Base-by-base conservation (phyloP, 1,139 yeast species). In the Saccharomyces hybrid region DNA sequence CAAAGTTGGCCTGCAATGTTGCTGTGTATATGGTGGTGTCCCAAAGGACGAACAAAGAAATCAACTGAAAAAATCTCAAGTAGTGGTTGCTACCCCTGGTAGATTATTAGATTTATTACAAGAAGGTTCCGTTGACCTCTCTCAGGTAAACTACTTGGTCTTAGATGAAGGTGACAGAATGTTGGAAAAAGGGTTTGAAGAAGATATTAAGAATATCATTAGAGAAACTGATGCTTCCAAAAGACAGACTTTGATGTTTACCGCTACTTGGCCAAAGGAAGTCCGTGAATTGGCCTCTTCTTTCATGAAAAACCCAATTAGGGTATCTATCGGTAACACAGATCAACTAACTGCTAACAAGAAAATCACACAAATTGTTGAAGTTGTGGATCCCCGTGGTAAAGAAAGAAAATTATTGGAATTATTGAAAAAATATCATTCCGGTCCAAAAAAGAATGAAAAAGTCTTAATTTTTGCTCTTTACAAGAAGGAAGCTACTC, bases 121-220 rank as follows among this genome's bases (percentile, higher is more conserved):
- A 61, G 99, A 93, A 68, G 96, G 96, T 8, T 80, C 91, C 44
- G 84, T 88, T 48, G 82, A 85, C 62, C 77, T 93, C 59, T 74
- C 82, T 32, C 69, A 76, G 5, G 85, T 91, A 34, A 80, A 85
- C 60, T 91, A 88, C 69, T 77, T 95, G 61, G 95, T 93, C 26
- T 77, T 93, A 53, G 99, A 93, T 71, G 99, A 93, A 74, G 99
- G 98, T 44, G 99, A 93, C 71, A 82, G 99, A 73, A 95, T 93
- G 99, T 80, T 93, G 60, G 99, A 20, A 3, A 20, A 20, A 20
- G 23, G 23, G 4, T 20, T 20, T 20, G 23, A 20, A 20, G 23
- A 20, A 20, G 23, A 20, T 20, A 20, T 20, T 20, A 20, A 20
- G 23, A 20, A 20, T 20, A 20, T 20, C 23, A 20, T 20, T 20